Base-by-base conservation (phyloP, 768 basidiomycete genomes). In the Termitomyces sp. region DNA sequence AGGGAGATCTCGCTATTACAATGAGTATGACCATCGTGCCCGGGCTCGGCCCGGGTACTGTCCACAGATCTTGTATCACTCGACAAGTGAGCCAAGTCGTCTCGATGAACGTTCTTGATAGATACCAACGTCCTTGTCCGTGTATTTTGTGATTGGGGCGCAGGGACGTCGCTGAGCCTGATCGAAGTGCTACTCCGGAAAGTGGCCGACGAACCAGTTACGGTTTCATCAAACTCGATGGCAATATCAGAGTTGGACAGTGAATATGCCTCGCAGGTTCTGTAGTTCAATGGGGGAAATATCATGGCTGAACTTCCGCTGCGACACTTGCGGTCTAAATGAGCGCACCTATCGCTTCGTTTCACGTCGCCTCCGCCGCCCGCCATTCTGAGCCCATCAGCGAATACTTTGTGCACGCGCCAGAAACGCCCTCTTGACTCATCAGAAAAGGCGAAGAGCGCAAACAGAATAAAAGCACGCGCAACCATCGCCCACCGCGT, bases 401-500 rank as follows among this genome's bases (percentile, higher is more conserved):
- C 42, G 17, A 58, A 33, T 14, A 50, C 28, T n/a, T 7, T 26
- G 50, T 43, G 56, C 6, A 28, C 44, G 40, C 3, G 19, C 9
- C 49, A 8, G 63, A 82, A 84, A 54, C 78, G 70, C 51, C 66
- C 73, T 56, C 71, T 71, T 2, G 80, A 80, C 62, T 83, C 82
- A 40, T 77, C 75, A 9, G 77, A 77, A 50, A 84, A 76, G 2
- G 82, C 83, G 61, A 85, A 85, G 74, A 84, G 81, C 11, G 69
- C 62, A 62, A 85, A 84, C 68, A 84, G 82, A 7, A 78, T 28
- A 11, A 83, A 61, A 2, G 73, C 77, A 57, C 73, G 77, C 10
- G 71, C 54, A 15, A 78, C 69, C 23, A 68, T 54, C 11, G 73
- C 53, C 77, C 77, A 81, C 26, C 80, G 74, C 6, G 60, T 64